A percentile compares a stretch with the other conserved stretches of the same genome.
These are phyloP conservation scores for Alternaria infectoria DNA, from an alignment of 2,329 filamentous ascomycete genomes.

Conservation along the genomic window DNA sequence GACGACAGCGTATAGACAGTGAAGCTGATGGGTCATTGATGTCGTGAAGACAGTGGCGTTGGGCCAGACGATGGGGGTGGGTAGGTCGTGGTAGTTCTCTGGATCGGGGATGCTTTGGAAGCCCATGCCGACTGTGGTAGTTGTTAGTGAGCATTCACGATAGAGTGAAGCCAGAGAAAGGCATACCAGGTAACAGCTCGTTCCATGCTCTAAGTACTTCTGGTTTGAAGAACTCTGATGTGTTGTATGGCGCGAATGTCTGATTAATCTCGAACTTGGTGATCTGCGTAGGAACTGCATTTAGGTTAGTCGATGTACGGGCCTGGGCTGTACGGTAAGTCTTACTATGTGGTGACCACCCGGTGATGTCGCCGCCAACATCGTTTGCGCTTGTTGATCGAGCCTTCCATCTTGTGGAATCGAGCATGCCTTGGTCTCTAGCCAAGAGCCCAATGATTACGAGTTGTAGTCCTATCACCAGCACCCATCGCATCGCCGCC, in stretches of 20 bases:
- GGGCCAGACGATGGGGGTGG: conserved; percentile 42
- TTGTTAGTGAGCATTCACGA: too few relatives aligned
- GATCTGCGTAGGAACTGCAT: conserved; percentile 39
- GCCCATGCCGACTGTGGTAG: conserved; percentile 38
- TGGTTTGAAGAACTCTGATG: conserved; percentile 45
- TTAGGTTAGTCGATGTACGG: background rate
- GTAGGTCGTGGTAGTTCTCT: conserved; percentile 39
- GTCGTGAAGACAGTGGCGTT: conserved; percentile 45
- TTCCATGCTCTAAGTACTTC: conserved; percentile 42
- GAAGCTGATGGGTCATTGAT: conserved; percentile 44
- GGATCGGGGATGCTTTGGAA: conserved; percentile 41
- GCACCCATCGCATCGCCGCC: conserved; percentile 33
- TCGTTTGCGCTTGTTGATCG: conserved; percentile 35
- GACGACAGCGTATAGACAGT: conserved; percentile 44
- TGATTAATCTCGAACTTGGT: conserved; percentile 44
- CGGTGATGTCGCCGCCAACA: conserved; percentile 43
- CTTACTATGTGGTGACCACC: conserved; percentile 42
- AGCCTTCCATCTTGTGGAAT: conserved; percentile 24
- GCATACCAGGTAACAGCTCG: conserved; percentile 34
- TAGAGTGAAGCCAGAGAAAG: background rate
- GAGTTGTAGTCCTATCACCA: conserved; percentile 40
- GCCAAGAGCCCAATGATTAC: conserved; percentile 40
- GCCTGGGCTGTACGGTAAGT: background rate
- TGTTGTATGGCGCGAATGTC: conserved; percentile 45
- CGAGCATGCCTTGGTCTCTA: conserved; percentile 38